Conservation (phyloP, 1,284 basidiomycete genomes). For the Puccinia triticina region DNA sequence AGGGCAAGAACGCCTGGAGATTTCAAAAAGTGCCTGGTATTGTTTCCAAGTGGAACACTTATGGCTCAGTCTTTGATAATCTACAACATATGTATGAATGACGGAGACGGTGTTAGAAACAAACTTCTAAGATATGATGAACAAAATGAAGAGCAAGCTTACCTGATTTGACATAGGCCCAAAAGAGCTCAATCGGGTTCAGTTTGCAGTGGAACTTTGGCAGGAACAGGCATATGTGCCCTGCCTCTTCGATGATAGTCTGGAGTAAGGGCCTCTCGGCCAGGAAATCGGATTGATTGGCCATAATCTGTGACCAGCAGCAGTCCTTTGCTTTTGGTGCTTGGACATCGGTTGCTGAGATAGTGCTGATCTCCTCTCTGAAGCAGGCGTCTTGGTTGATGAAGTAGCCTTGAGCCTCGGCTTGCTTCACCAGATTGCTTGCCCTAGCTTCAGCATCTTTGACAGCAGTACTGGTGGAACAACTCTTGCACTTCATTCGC, state of each 20-base stretch:
- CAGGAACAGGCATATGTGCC: too few species aligned
- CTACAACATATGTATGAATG: too few species aligned
- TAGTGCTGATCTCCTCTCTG: background rate
- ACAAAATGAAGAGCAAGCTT: background rate
- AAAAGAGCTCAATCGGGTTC: too few species aligned
- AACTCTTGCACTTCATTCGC: background rate
- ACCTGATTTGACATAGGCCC: slow-evolving; percentile 12
- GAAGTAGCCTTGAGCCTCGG: slow-evolving; percentile 29
- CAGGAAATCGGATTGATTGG: too few species aligned
- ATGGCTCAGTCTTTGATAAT: background rate
- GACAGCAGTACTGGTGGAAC: background rate
- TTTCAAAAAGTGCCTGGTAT: background rate
- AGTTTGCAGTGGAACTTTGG: too few species aligned
- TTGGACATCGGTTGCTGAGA: too few species aligned
- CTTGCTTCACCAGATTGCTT: background rate
- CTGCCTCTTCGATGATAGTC: too few species aligned
- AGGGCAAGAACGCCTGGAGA: background rate
- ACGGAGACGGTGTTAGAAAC: background rate
- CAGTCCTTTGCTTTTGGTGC: too few species aligned
- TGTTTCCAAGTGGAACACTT: background rate
- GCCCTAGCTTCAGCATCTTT: background rate
- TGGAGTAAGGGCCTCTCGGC: too few species aligned
- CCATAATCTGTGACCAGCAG: too few species aligned
- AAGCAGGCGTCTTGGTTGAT: background rate
- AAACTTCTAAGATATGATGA: background rate